Evolutionary conservation across 352 stramenopile genomes (phyloP).

Genomic region (Globisporangium nunn): DNA sequence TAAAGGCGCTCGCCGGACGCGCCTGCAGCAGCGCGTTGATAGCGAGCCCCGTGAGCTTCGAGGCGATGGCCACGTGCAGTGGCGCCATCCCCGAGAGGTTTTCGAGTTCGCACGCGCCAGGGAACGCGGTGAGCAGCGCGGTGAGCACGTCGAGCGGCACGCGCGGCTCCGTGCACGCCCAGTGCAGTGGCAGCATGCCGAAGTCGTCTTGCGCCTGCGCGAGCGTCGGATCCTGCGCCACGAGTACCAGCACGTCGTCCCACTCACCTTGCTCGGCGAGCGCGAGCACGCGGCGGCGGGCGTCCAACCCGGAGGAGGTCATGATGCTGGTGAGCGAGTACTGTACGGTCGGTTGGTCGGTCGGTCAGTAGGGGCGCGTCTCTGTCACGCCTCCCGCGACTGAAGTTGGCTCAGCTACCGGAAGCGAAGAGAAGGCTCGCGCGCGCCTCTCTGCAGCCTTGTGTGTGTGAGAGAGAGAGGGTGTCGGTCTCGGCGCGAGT

Average conservation of each 20-base stretch:
- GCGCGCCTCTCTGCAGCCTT: too few species aligned
- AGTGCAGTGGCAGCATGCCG: slow-evolving; percentile 80
- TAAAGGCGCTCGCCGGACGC: slow-evolving; percentile 24
- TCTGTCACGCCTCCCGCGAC: too few species aligned
- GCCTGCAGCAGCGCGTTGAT: slow-evolving; percentile 43
- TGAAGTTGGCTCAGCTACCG: too few species aligned
- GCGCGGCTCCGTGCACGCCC: slow-evolving; percentile 62
- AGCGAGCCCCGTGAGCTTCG: slow-evolving; percentile 51
- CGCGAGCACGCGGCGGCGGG: slow-evolving; percentile 38
- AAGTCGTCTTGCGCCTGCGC: slow-evolving; percentile 74
- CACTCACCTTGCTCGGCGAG: slow-evolving; percentile 66
- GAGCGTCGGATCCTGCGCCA: slow-evolving; percentile 28
- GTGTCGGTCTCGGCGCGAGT: too few species aligned
- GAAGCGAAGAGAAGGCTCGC: too few species aligned
- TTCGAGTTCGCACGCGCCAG: slow-evolving; percentile 43
- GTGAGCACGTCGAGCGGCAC: slow-evolving; percentile 41
- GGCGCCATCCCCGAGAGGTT: slow-evolving; percentile 78
- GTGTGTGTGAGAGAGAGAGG: too few species aligned
- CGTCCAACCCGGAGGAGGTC: slow-evolving; percentile 7
- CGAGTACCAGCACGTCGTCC: slow-evolving; percentile 36
- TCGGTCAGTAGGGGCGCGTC: too few species aligned
- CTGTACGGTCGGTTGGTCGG: too few species aligned
- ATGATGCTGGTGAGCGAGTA: too few species aligned
- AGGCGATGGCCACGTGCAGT: slow-evolving; percentile 73
- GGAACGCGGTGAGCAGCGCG: slow-evolving; percentile 42